Conservation (phyloP, 2,329 filamentous ascomycete genomes). For the Neofusicoccum umdonicola region DNA sequence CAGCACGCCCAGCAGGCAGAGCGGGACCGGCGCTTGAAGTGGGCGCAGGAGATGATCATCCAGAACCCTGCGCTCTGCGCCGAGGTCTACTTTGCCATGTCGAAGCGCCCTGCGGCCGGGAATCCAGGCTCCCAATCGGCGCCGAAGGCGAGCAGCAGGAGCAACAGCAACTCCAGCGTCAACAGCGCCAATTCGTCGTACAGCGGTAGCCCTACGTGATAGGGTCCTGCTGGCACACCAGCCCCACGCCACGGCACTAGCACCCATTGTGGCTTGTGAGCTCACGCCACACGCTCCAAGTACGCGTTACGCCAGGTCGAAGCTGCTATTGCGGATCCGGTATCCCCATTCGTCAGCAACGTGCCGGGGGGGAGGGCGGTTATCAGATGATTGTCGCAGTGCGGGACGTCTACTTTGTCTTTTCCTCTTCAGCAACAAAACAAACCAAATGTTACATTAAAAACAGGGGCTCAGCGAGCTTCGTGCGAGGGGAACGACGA, state of each 20-base stretch:
- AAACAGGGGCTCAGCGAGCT: not conserved
- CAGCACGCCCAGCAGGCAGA: slow-evolving; percentile 8
- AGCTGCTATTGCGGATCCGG: not conserved
- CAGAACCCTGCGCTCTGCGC: slow-evolving; percentile 13
- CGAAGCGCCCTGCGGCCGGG: not conserved
- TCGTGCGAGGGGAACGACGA: not conserved
- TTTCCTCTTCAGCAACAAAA: not conserved
- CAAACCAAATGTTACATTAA: not conserved
- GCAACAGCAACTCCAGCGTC: not conserved
- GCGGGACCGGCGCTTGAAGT: slow-evolving; percentile 14
- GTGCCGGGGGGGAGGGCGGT: not conserved
- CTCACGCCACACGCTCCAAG: not conserved
- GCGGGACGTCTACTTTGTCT: not conserved
- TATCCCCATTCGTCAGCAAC: not conserved
- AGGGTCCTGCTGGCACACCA: not conserved
- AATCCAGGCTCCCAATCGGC: not conserved
- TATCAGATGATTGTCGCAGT: not conserved
- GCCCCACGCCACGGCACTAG: not conserved
- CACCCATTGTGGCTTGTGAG: not conserved
- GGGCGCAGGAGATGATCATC: slow-evolving; percentile 18
- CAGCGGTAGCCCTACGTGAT: slow-evolving; percentile 11
- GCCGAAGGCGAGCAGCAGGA: not conserved
- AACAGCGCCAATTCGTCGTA: not conserved
- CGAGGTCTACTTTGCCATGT: slow-evolving; percentile 16
- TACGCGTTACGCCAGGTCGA: not conserved